Base-by-base conservation (phyloP, 805 yeast species). In the Cyberlindnera xylosilytica region DNA sequence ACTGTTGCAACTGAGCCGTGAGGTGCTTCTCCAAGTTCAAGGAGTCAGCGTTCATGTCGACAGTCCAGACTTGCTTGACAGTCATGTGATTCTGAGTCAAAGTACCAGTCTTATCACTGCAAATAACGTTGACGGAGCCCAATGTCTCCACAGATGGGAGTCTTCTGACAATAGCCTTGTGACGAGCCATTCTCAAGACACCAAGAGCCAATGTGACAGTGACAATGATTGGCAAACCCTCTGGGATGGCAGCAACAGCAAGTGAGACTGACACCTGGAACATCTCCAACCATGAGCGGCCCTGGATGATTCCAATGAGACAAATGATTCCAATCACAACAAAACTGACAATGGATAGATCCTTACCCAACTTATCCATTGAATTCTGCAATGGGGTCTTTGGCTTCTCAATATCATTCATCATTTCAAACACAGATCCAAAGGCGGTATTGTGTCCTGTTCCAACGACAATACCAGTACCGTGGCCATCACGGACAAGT, bases 181-280 rank as follows among this genome's bases (percentile, higher is more conserved):
- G 83, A 40, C 79, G 80, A 6, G 99, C 97, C 99, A 93, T 93
- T 67, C 98, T 76, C 52, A 93, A 71, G 34, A 93, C 99, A 38
- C 99, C 99, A 18, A 93, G 71, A 0, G 99, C 99, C 49, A 93
- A 71, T 0, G 99, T 93, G 9, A 93, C 99, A 6, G 99, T 91
- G 31, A 93, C 99, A 62, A 93, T 93, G 56, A 93, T 93, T 1
- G 99, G 99, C 52, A 93, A 75, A 41, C 99, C 99, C 65, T 93
- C 99, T 5, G 99, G 99, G 54, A 93, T 93, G 4, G 99, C 99
- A 38, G 99, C 99, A 16, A 93, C 99, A 3, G 99, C 99, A 49
- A 93, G 72, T 2, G 97, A 89, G 9, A 93, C 99, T 1, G 97
- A 87, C 45, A 93, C 89, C 63, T 91, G 97, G 67, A 93, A 91